Evolutionary conservation across 179 eudicot species (phyloP).

Genomic region (Gypsophila paniculata): DNA sequence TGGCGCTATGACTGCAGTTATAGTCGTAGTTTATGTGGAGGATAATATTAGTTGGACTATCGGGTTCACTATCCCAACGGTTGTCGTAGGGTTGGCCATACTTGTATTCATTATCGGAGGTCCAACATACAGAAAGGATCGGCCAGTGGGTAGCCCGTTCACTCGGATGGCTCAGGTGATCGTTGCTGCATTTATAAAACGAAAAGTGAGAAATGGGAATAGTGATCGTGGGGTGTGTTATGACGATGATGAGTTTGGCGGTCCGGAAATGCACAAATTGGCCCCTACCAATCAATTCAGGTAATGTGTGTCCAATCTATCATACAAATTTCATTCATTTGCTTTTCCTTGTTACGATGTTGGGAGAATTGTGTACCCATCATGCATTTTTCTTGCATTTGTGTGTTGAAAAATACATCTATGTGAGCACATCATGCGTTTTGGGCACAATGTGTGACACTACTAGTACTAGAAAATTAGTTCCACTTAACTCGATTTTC

Average conservation of each 20-base stretch:
- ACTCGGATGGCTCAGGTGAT: conserved; percentile 62
- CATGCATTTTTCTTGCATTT: conserved; percentile 3
- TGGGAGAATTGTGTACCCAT: neutral
- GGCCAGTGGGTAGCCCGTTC: conserved; percentile 60
- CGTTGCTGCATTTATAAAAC: conserved; percentile 54
- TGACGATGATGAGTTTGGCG: conserved; percentile 20
- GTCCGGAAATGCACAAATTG: conserved; percentile 18
- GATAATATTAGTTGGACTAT: conserved; percentile 53
- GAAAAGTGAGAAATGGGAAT: conserved; percentile 28
- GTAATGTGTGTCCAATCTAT: conserved; percentile 19
- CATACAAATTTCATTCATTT: neutral
- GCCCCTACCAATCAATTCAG: conserved; percentile 54
- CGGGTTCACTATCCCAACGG: conserved; percentile 48
- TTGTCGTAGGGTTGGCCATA: conserved; percentile 44
- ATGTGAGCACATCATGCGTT: neutral
- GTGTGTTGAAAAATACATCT: neutral
- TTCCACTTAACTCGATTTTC: neutral
- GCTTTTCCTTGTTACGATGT: neutral
- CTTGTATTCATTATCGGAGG: conserved; percentile 42
- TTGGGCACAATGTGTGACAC: neutral
- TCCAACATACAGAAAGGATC: conserved; percentile 37
- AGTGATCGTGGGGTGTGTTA: neutral
- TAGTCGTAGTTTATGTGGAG: conserved; percentile 47
- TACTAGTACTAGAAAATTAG: neutral
- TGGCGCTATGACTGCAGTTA: conserved; percentile 46